Evolutionary conservation across 805 yeast species (phyloP), one percentile per base, ranked within the genome.

Genomic region (Cyberlindnera sargentensis): DNA sequence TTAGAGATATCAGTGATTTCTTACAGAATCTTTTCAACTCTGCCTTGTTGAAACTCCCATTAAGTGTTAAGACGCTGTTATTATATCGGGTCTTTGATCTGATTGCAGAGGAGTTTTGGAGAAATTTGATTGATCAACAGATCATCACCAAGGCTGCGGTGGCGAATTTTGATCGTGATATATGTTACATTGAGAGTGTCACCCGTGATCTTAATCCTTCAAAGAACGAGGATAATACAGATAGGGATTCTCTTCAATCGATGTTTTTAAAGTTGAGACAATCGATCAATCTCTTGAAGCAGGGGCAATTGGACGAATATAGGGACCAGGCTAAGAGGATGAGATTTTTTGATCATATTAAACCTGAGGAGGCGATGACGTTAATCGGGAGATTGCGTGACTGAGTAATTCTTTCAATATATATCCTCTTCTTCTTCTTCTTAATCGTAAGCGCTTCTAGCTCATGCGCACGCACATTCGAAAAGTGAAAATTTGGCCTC

Each of bases 1-100:
- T 91, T 44, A 76, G 78, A 39, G 98, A 91, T 63, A 78, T 90
- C 70, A 90, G 95, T 15, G 77, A 82, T 45, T 93, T 82, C 62
- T 71, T 91, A 57, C 85, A 84, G 50, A 86, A 87, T 63, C 76
- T 90, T 73, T 88, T 91, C 58, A 78, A 82, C 41, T 82, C 95
- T 2, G 88, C 95, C 11, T 77, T 93, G 53, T 81, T 84, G 8
- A 84, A 84, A 46, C 69, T 93, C 38, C 97, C 98, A 0, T 73
- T 73, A 37, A 75, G 84, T 5, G 80, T 91, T 45, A 77, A 85
- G 52, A 80, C 91, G 3, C 66, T 89, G 47, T 76, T 95, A n/a
- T 74, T 90, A 47, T 80, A 88, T 51, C 76, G 95, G 57, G 88
- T 91, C 27, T 87, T 86, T 60, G 98, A 90, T 65, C 80, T 84